Conservation (phyloP, 2,329 filamentous ascomycete genomes). For the Ploettnerulaceae sp. region DNA sequence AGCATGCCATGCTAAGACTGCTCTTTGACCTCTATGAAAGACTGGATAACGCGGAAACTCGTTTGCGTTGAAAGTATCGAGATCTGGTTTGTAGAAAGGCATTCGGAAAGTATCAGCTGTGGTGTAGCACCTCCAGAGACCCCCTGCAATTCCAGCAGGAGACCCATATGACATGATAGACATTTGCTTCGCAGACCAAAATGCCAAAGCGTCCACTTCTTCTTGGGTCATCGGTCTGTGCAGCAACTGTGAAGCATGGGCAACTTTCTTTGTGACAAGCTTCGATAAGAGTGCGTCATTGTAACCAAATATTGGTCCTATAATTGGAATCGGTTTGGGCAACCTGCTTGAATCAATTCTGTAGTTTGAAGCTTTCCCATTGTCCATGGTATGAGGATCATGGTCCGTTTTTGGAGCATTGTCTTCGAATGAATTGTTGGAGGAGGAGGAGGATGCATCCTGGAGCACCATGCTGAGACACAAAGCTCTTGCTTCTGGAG, state of each 20-base stretch:
- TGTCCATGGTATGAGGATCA: conserved; percentile 25
- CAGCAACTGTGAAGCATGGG: conserved; percentile 9
- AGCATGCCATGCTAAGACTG: conserved; percentile 25
- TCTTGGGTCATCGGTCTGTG: conserved; percentile 25
- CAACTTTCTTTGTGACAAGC: conserved; percentile 6
- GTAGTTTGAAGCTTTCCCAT: conserved; percentile 5
- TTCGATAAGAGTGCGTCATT: conserved; percentile 11
- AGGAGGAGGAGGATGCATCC: conserved; percentile 18
- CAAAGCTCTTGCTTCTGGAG: conserved; percentile 1
- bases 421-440: conserved; percentile 20
- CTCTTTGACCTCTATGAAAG: conserved; percentile 17
- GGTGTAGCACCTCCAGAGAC: conserved; percentile 24
- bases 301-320: conserved; percentile 26
- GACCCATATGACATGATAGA: conserved; percentile 27
- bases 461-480: conserved; percentile 26
- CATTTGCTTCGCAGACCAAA: conserved; percentile 27
- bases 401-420: conserved; percentile 25
- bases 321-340: conserved; percentile 26
- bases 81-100: conserved; percentile 31
- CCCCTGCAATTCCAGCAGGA: conserved; percentile 24
- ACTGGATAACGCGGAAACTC: conserved; percentile 17
- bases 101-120: conserved; percentile 26
- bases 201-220: conserved; percentile 29
- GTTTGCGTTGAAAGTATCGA: conserved; percentile 23
- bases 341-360: conserved; percentile 20